These are phyloP conservation scores for Trypanosomatidae sp. DNA, from an alignment of 208 protist genomes.

Conservation along the genomic window DNA sequence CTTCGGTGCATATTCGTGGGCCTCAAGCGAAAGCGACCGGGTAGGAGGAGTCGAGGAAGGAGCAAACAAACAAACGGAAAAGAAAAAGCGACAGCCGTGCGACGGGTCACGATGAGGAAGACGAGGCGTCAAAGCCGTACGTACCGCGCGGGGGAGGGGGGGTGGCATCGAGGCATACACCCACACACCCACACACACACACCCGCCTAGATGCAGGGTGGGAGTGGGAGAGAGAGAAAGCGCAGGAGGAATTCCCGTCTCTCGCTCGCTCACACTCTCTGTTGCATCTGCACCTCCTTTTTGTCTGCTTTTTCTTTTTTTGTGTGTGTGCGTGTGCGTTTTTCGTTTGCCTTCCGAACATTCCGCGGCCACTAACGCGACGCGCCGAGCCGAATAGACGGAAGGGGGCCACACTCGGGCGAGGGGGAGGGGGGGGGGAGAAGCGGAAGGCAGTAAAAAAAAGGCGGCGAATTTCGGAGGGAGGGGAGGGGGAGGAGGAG, in stretches of 20 bases:
- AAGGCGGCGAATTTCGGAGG: background rate
- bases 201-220: background rate
- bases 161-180: background rate
- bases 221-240: background rate
- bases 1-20: conserved; percentile 14
- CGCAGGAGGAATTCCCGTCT: background rate
- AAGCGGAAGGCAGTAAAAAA: background rate
- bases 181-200: background rate
- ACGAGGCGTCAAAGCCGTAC: background rate
- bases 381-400: conserved; percentile 12
- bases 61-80: background rate
- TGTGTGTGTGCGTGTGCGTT: background rate
- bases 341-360: background rate
- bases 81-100: background rate
- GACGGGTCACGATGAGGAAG: background rate
- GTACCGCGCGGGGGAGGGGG: background rate
- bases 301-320: background rate
- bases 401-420: background rate
- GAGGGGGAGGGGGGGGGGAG: background rate
- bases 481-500: background rate
- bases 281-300: background rate
- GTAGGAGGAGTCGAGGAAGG: background rate
- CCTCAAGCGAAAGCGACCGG: conserved; percentile 4
- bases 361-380: background rate
- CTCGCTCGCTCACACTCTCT: background rate